A percentile compares a stretch with the other conserved stretches of the same genome.
Evolutionary conservation across 371 early-diverging fungal species (phyloP).

Genomic region (Zychaea mexicana): DNA sequence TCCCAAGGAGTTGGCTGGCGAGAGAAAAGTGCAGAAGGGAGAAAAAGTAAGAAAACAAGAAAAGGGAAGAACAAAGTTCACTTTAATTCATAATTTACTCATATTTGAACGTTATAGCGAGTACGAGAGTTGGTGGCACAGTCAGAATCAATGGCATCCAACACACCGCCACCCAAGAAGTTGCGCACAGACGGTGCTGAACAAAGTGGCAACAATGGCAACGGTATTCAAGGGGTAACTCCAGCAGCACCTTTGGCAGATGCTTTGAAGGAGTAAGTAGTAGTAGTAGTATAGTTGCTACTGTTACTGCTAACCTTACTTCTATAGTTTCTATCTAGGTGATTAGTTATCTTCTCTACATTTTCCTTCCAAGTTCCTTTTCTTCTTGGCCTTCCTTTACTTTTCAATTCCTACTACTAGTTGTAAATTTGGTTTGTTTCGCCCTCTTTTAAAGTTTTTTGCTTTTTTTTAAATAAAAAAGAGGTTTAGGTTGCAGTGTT

Average conservation of each 20-base stretch:
- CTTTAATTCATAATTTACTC: too few species aligned
- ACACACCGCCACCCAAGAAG: not conserved
- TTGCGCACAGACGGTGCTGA: not conserved
- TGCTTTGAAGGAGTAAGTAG: slow-evolving; percentile 2
- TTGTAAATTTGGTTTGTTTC: too few species aligned
- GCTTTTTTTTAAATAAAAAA: too few species aligned
- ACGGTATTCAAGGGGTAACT: not conserved
- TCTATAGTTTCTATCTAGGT: too few species aligned
- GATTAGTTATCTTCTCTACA: too few species aligned
- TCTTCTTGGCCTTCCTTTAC: too few species aligned
- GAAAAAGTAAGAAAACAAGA: not conserved
- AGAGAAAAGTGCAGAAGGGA: not conserved
- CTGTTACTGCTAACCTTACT: too few species aligned
- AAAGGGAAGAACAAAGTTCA: not conserved
- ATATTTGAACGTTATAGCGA: not conserved
- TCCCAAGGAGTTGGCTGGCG: not conserved
- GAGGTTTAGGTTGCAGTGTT: too few species aligned
- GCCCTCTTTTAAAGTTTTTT: too few species aligned
- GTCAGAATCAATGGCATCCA: not conserved
- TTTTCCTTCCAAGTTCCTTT: too few species aligned
- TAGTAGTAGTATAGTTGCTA: not conserved
- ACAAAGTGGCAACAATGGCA: not conserved
- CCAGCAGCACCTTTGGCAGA: slow-evolving; percentile 5
- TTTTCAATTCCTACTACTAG: too few species aligned
- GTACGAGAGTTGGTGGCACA: not conserved